Evolutionary conservation across 441 rosid species (phyloP).

Genomic region (Mallotus repandus): DNA sequence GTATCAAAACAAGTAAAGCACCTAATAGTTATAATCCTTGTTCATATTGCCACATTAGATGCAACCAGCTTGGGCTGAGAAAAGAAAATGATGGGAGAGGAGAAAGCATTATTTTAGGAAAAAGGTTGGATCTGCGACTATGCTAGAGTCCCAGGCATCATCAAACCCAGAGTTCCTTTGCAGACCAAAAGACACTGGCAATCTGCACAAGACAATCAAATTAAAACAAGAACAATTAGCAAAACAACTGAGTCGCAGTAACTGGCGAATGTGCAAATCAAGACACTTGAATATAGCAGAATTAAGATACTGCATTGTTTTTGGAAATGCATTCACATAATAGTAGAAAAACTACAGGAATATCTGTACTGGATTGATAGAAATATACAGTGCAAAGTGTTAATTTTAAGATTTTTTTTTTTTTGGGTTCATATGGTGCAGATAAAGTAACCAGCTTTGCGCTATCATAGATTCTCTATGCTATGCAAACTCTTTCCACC

Average conservation of each 20-base stretch:
- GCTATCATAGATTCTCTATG: too few species aligned
- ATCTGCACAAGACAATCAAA: constrained; percentile 5
- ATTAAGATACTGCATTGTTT: not conserved
- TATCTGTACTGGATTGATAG: too few species aligned
- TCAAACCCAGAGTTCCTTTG: not conserved
- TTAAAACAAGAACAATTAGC: not conserved
- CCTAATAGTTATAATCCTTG: not conserved
- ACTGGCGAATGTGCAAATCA: not conserved
- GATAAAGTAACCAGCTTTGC: too few species aligned
- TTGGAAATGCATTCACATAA: not conserved
- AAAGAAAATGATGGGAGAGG: not conserved
- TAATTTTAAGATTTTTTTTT: too few species aligned
- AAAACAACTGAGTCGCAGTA: not conserved
- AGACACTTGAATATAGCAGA: not conserved
- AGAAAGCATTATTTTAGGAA: not conserved
- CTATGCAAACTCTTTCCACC: too few species aligned
- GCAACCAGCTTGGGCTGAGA: not conserved
- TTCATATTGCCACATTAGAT: not conserved
- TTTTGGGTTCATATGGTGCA: too few species aligned
- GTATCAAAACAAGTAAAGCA: not conserved
- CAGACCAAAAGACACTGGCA: not conserved
- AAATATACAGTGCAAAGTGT: too few species aligned
- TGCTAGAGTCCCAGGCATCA: not conserved
- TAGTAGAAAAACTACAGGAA: not conserved
- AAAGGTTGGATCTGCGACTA: not conserved